Evolutionary conservation across 768 basidiomycete genomes (phyloP), one percentile per base, ranked within the genome.

Genomic region (Albatrellus ellisii): DNA sequence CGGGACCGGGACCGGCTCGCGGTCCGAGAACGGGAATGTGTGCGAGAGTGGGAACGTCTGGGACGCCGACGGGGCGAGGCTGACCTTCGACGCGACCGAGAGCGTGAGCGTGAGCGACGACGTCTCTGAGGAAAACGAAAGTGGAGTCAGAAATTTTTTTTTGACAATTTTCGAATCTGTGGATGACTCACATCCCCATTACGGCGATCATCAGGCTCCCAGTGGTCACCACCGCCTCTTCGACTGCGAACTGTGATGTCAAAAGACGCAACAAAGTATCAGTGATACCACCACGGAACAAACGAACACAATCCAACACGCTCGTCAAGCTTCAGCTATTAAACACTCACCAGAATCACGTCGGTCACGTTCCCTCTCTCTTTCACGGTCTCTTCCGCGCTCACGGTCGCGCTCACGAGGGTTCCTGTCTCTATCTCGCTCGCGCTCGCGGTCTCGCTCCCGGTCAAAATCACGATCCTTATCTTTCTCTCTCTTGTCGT

Each of bases 151-250:
- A 44, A 40, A 45, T 18, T 43, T 26, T 3, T 6, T 6, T 17
- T 28, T 11, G 25, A 12, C 21, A 14, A n/a, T n/a, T n/a, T 20
- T 29, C 18, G 24, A 14, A 4, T 18, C 6, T 6, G n/a, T n/a
- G n/a, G n/a, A 39, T 44, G 31, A 61, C 77, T 56, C 52, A 85
- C 86, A 39, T 84, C 83, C 39, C 70, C 20, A 35, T 42, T 75
- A 44, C 73, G 77, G 24, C 85, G 77, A 25, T 80, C 69, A n/a
- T 75, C 83, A 0, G 85, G 84, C 52, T 88, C 86, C 84, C 84
- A 88, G 51, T 88, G 84, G 60, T 89, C 85, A 28, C 72, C 69
- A 39, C 53, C 54, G 27, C 55, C 58, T 26, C 65, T 62, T 34
- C 67, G 56, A 28, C 65, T 68, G 59, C 56, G 71, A 64, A 52